These are phyloP conservation scores for Pilobolus umbonatus DNA, from an alignment of 192 early-diverging fungal genomes.

Conservation along the genomic window DNA sequence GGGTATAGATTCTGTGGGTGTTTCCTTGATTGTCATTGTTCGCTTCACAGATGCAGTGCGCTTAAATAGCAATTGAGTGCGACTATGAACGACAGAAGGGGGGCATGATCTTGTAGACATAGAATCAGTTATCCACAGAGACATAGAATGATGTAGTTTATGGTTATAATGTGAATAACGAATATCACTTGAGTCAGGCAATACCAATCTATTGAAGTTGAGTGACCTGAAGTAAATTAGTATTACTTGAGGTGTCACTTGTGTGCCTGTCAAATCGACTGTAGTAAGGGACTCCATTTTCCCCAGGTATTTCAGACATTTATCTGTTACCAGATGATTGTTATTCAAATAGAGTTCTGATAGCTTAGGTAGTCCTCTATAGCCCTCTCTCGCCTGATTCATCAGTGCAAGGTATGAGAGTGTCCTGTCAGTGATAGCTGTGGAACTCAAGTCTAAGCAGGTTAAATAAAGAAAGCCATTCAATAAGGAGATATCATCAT, in stretches of 20 bases:
- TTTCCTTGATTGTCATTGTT: too few relatives aligned
- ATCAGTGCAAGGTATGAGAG: neutral
- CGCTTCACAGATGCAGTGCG: too few relatives aligned
- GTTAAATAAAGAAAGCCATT: neutral
- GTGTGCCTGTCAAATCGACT: neutral
- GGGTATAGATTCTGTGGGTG: too few relatives aligned
- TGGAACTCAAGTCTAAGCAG: neutral
- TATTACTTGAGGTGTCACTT: neutral
- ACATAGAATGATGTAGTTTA: too few relatives aligned
- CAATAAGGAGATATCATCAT: slow-evolving; percentile 1
- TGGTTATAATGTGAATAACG: too few relatives aligned
- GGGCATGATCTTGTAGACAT: too few relatives aligned
- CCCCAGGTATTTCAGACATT: neutral
- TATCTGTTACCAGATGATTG: neutral
- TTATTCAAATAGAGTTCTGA: neutral
- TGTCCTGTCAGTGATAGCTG: neutral
- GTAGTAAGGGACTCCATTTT: neutral
- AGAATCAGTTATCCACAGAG: too few relatives aligned
- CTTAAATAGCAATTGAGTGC: too few relatives aligned
- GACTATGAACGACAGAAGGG: too few relatives aligned
- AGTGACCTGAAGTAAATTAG: too few relatives aligned
- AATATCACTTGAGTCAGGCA: too few relatives aligned
- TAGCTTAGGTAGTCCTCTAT: neutral
- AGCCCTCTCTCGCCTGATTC: neutral
- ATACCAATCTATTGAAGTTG: too few relatives aligned